phyloP scores from a whole-genome alignment of 768 basidiomycete genomes.

The Mycena amicta region DNA sequence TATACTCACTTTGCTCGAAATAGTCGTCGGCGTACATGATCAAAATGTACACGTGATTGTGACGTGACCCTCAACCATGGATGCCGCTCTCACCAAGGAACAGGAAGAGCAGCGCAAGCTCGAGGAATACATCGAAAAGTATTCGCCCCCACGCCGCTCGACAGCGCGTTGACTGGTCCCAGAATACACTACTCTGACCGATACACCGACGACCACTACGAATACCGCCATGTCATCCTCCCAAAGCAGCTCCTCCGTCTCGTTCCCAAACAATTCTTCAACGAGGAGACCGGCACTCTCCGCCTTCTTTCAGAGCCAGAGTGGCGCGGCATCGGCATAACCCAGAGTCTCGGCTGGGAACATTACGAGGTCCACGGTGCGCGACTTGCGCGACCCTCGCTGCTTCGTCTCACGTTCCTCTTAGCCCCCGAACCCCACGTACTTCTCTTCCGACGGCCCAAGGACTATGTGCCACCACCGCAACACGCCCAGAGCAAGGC shows the following conservation, averaged over 20 bases:
- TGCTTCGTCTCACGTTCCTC: background rate
- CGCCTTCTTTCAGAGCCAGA: slow-evolving; percentile 84
- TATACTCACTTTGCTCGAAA: slow-evolving; percentile 26
- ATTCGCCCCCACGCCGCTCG: slow-evolving; percentile 15
- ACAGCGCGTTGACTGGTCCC: slow-evolving; percentile 23
- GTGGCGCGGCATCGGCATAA: slow-evolving; percentile 96
- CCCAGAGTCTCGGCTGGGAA: slow-evolving; percentile 95
- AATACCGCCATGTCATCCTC: slow-evolving; percentile 97
- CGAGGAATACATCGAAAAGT: slow-evolving; percentile 84
- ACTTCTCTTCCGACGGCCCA: slow-evolving; percentile 84
- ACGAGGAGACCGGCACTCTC: slow-evolving; percentile 73
- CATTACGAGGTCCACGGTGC: slow-evolving; percentile 96
- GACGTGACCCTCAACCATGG: slow-evolving; percentile 4
- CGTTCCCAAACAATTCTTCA: slow-evolving; percentile 86
- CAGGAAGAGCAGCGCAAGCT: slow-evolving; percentile 54
- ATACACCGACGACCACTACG: slow-evolving; percentile 89
- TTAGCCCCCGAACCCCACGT: slow-evolving; percentile 92
- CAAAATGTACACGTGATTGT: no score
- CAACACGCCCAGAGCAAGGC: slow-evolving; percentile 39
- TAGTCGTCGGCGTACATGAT: background rate
- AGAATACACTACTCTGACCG: slow-evolving; percentile 92
- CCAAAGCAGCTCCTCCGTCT: slow-evolving; percentile 94
- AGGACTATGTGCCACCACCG: slow-evolving; percentile 61
- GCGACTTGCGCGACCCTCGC: slow-evolving; percentile 21
- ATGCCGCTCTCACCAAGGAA: slow-evolving; percentile 20